Conservation (phyloP, 176 grass and related monocot genomes). For the Rhynchospora pubera region DNA sequence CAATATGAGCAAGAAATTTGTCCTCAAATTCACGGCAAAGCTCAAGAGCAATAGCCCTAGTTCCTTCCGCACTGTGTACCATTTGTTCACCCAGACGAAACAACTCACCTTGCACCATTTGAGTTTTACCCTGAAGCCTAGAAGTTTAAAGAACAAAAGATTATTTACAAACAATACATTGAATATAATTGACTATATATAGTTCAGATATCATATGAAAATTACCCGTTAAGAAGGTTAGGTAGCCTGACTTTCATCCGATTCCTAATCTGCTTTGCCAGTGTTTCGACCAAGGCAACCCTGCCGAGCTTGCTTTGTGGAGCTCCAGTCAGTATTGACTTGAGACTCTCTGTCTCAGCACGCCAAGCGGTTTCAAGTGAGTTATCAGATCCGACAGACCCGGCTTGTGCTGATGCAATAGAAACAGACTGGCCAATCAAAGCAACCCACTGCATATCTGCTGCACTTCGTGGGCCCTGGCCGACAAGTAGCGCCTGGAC, state of each 20-base stretch:
- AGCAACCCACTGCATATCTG: slow-evolving; percentile 67
- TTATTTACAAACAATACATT: slow-evolving; percentile 2
- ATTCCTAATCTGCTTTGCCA: slow-evolving; percentile 64
- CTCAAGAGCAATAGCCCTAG: slow-evolving; percentile 64
- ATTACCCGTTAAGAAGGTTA: slow-evolving; percentile 66
- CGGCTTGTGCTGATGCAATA: slow-evolving; percentile 44
- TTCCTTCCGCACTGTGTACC: slow-evolving; percentile 69
- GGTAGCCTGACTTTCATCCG: slow-evolving; percentile 55
- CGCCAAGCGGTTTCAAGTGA: slow-evolving; percentile 66
- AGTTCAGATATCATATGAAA: slow-evolving; percentile 11
- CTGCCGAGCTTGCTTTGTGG: slow-evolving; percentile 67
- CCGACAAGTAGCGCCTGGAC: slow-evolving; percentile 58
- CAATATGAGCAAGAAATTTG: slow-evolving; percentile 64
- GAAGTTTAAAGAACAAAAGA: slow-evolving; percentile 17
- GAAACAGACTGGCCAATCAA: slow-evolving; percentile 61
- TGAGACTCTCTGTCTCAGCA: slow-evolving; percentile 65
- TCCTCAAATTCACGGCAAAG: slow-evolving; percentile 87
- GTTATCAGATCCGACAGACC: slow-evolving; percentile 46
- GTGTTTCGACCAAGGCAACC: slow-evolving; percentile 64
- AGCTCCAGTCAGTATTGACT: slow-evolving; percentile 50
- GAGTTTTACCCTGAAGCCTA: slow-evolving; percentile 71
- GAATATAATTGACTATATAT: slow-evolving; percentile 12
- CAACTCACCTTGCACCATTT: slow-evolving; percentile 79
- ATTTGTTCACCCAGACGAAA: slow-evolving; percentile 78
- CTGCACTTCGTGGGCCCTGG: slow-evolving; percentile 60